These are phyloP conservation scores for sweet orange (Citrus sinensis) DNA, from an alignment of 345 rosid genomes.

Conservation along the genomic window DVS_A1.0 CM039163.1:34241501-34242000, in stretches of 20 bases:
- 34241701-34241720: neutral
- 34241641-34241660: too few species aligned
- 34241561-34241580: neutral
- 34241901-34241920: constrained; percentile 53
- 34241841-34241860: constrained; percentile 77
- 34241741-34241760: constrained; percentile 44
- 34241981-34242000: neutral
- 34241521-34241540: neutral
- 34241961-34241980: neutral
- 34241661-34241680: neutral
- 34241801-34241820: constrained; percentile 61
- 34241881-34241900: constrained; percentile 75
- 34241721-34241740: constrained; percentile 53
- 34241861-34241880: constrained; percentile 92
- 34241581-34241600: too few species aligned
- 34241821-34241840: constrained; percentile 50
- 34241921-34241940: neutral
- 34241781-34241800: constrained; percentile 92
- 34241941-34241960: neutral
- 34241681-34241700: neutral
- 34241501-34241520: neutral
- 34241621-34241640: too few species aligned
- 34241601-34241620: too few species aligned
- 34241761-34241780: constrained; percentile 67
- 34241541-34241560: neutral